These are phyloP conservation scores for Suhomyces panamericanus DNA, from an alignment of 1,139 yeast genomes.

Conservation along the genomic window DNA sequence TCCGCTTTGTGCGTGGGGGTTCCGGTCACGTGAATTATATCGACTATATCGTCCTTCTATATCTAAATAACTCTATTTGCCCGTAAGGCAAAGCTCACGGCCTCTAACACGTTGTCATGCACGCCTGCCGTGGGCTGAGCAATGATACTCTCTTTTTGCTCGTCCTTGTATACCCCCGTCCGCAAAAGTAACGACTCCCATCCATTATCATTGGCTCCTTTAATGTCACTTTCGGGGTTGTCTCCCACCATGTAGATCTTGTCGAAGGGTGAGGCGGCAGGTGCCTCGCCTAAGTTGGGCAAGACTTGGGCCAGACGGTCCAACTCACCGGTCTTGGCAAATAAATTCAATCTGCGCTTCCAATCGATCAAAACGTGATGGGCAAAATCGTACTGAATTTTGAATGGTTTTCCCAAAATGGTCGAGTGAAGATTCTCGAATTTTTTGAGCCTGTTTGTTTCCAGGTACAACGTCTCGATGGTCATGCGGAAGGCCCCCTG, in stretches of 20 bases:
- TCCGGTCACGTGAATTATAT: not conserved
- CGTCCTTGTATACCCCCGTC: conserved; percentile 84
- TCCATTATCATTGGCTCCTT: conserved; percentile 83
- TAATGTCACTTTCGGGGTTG: conserved; percentile 89
- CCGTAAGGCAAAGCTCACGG: conserved; percentile 37
- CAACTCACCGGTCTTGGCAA: not conserved
- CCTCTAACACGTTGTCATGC: conserved; percentile 49
- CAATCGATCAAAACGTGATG: conserved; percentile 67
- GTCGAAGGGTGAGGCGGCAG: conserved; percentile 45
- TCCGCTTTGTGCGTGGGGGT: not conserved
- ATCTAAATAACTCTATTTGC: conserved; percentile 7
- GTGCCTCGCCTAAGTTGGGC: conserved; percentile 41
- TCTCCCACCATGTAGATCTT: conserved; percentile 93
- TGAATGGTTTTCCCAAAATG: conserved; percentile 83
- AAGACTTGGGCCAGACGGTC: conserved; percentile 21
- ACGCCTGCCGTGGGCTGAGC: conserved; percentile 52
- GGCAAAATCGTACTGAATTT: conserved; percentile 81
- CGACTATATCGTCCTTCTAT: not conserved
- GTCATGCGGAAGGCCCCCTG: conserved; percentile 84
- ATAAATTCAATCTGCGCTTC: conserved; percentile 32
- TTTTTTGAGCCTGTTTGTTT: conserved; percentile 49
- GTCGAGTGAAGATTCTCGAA: conserved; percentile 49
- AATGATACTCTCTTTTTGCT: conserved; percentile 47
- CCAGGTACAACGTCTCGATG: conserved; percentile 62
- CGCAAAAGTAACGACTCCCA: conserved; percentile 84